Evolutionary conservation across 441 rosid genomes (phyloP), one percentile per base, ranked within the genome.

Genomic region (Macaranga tanarius): DNA sequence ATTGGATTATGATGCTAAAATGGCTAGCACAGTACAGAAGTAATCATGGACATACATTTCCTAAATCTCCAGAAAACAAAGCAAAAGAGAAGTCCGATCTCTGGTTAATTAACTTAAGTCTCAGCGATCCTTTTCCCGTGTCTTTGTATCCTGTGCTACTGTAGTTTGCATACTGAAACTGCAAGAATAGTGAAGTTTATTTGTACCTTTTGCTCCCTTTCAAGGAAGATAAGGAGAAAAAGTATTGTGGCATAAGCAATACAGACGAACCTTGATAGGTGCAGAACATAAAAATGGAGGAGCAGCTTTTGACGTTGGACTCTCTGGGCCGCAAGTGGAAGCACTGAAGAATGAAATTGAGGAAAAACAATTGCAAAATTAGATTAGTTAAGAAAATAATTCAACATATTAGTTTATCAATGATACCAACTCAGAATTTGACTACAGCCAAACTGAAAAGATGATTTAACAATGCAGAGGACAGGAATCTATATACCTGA

Each of bases 81-180:
- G 84, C 92, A 66, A 92, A 86, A 0, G 95, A 88, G 79, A 89
- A 90, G 65, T 90, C 91, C 0, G 92, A 89, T 90, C 98, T 85
- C 79, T 92, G 96, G 80, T 89, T 92, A 80, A 90, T 87, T 80
- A 90, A 63, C 62, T 78, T 95, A 82, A 92, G 86, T 83, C 86
- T 89, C 86, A 92, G 69, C 16, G 61, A 80, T 58, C 95, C 95
- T 65, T 74, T 78, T 62, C 97, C 95, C 0, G 93, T 76, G 67
- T 55, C 55, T 47, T 55, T 83, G 77, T 93, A 93, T 5, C 73
- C 74, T 26, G 82, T 81, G 82, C 78, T 87, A 45, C 89, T 79
- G 83, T 83, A 84, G 84, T 91, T 91, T 71, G 98, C 97, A 83
- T 75, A 86, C 56, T 93, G 93, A 70, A 71, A 90, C 98, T 89